Percentiles rank a stretch among this genome's conserved stretches.
These are phyloP conservation scores for Pythium biforme DNA, from an alignment of 352 stramenopile genomes.

Conservation along the genomic window DNA sequence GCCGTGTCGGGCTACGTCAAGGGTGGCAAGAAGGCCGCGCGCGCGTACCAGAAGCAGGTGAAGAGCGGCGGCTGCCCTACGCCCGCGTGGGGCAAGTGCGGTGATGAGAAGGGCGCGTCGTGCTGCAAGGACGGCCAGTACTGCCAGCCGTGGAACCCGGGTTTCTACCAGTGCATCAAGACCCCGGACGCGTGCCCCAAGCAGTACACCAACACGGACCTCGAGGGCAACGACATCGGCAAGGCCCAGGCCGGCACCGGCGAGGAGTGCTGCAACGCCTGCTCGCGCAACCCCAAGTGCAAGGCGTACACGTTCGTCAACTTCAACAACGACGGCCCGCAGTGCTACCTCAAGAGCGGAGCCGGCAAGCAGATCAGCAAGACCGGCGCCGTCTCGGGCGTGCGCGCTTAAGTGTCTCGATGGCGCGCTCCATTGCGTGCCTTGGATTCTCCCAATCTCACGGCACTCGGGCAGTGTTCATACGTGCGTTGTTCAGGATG, in stretches of 20 bases:
- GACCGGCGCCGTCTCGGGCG: conserved; percentile 40
- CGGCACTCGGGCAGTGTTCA: not conserved
- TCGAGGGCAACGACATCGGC: conserved; percentile 45
- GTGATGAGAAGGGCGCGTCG: not conserved
- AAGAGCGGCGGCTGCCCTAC: not conserved
- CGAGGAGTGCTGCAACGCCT: conserved; percentile 43
- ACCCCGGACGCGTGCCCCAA: conserved; percentile 28
- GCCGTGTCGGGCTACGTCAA: conserved; percentile 15
- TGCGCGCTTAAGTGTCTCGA: not conserved
- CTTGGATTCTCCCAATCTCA: not conserved
- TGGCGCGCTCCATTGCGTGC: not conserved
- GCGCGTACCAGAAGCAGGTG: not conserved
- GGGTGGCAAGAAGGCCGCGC: conserved; percentile 8
- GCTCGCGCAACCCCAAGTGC: conserved; percentile 36
- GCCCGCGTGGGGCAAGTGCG: conserved; percentile 7
- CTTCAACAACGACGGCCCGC: conserved; percentile 41
- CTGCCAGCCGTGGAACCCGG: conserved; percentile 30
- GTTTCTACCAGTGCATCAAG: conserved; percentile 53
- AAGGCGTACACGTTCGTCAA: conserved; percentile 65
- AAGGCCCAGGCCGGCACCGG: conserved; percentile 38
- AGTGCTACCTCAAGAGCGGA: conserved; percentile 53
- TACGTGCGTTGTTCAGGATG: not conserved
- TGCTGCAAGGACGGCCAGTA: conserved; percentile 29
- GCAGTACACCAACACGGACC: conserved; percentile 42
- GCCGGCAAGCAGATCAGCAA: conserved; percentile 21